These are phyloP conservation scores for Elongisporangium prolatum DNA, from an alignment of 352 stramenopile species.

Conservation along the genomic window DNA sequence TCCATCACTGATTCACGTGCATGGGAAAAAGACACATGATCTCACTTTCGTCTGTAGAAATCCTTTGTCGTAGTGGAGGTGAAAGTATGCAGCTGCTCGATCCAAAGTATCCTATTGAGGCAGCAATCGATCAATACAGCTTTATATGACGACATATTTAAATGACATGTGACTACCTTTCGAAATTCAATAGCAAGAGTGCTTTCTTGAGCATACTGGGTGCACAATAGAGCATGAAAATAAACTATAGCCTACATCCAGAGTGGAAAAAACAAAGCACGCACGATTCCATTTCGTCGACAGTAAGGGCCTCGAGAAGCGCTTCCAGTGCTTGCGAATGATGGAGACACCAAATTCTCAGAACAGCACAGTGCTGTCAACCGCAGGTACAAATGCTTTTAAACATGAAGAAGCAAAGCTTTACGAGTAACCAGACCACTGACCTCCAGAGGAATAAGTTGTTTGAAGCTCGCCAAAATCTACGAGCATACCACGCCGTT, in stretches of 20 bases:
- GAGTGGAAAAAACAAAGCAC: neutral
- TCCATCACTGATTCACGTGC: slow-evolving; percentile 9
- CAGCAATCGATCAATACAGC: neutral
- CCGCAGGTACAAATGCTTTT: neutral
- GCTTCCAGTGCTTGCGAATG: slow-evolving; percentile 4
- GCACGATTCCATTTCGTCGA: slow-evolving; percentile 36
- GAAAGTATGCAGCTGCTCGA: slow-evolving; percentile 19
- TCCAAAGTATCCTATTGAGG: slow-evolving; percentile 20
- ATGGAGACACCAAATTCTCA: slow-evolving; percentile 38
- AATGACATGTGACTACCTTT: slow-evolving; percentile 10
- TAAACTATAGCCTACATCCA: too few species aligned
- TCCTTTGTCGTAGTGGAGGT: slow-evolving; percentile 22
- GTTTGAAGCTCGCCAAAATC: slow-evolving; percentile 65
- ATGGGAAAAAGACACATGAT: neutral
- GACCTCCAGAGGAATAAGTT: slow-evolving; percentile 46
- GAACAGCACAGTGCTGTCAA: slow-evolving; percentile 50
- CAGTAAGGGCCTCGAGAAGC: neutral
- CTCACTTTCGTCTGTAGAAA: slow-evolving; percentile 8
- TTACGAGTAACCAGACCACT: too few species aligned
- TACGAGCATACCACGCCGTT: slow-evolving; percentile 36
- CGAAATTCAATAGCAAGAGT: slow-evolving; percentile 16
- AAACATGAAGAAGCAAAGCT: too few species aligned
- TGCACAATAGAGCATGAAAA: too few species aligned
- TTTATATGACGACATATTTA: neutral
- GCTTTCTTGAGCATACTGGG: slow-evolving; percentile 19